These are phyloP conservation scores for Phytophthora brassicae DNA, from an alignment of 352 stramenopile species.

Conservation along the genomic window DNA sequence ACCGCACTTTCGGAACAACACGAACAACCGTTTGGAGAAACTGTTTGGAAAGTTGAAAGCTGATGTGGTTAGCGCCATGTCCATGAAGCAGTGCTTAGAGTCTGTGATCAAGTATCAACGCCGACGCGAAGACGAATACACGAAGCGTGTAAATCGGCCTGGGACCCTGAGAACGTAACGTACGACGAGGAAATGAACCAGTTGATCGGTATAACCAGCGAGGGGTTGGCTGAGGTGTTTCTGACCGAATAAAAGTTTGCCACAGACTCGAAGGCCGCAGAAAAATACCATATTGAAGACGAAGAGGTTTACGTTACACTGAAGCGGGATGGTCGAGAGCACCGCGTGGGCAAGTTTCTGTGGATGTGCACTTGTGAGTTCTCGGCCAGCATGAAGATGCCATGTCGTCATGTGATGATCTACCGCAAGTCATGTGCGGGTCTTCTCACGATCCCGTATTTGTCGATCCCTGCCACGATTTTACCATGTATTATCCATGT, in stretches of 20 bases:
- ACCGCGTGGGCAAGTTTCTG: not conserved
- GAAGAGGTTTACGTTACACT: not conserved
- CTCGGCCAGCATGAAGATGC: constrained; percentile 3
- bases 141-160: not conserved
- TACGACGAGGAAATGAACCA: constrained; percentile 1
- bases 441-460: constrained; percentile 2
- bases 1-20: no score
- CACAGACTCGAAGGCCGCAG: not conserved
- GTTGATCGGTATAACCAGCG: not conserved
- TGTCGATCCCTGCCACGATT: not conserved
- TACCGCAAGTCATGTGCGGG: not conserved
- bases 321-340: not conserved
- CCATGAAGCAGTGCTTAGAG: no score
- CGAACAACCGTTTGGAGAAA: no score
- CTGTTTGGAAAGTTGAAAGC: no score
- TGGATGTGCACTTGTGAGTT: constrained; percentile 8
- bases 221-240: not conserved
- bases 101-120: not conserved
- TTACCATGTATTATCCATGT: constrained; percentile 2
- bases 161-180: not conserved
- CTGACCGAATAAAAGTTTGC: constrained; percentile 5
- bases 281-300: not conserved
- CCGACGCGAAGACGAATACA: not conserved
- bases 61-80: no score
- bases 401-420: not conserved